phyloP scores from a whole-genome alignment of 129 eudicot genomes.

The Erigeron canadensis region DNA sequence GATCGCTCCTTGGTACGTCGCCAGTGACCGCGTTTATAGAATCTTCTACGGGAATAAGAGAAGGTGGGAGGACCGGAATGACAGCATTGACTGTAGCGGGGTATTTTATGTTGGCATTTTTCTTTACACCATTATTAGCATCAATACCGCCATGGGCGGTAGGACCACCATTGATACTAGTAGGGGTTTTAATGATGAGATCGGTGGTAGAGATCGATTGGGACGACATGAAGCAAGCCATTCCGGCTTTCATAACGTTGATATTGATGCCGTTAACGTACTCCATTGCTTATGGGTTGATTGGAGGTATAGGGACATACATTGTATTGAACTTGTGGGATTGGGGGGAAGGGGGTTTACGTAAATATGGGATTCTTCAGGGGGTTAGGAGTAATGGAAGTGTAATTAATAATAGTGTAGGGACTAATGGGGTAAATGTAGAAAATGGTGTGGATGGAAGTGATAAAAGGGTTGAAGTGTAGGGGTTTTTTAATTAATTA shows the following conservation, averaged over 20 bases:
- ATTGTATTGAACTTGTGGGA: slow-evolving; percentile 70
- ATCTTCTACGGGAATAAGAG: slow-evolving; percentile 89
- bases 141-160: slow-evolving; percentile 99
- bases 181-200: slow-evolving; percentile 92
- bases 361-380: slow-evolving; percentile 48
- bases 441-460: slow-evolving; percentile 26
- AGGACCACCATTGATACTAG: slow-evolving; percentile 86
- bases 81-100: slow-evolving; percentile 86
- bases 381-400: slow-evolving; percentile 30
- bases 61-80: slow-evolving; percentile 87
- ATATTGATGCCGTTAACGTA: slow-evolving; percentile 86
- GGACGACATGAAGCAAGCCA: slow-evolving; percentile 82
- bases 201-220: slow-evolving; percentile 91
- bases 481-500: slow-evolving; percentile 20
- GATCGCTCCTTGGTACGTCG: slow-evolving; percentile 84
- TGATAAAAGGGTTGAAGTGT: slow-evolving; percentile 42
- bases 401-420: slow-evolving; percentile 24
- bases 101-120: slow-evolving; percentile 74
- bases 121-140: slow-evolving; percentile 84
- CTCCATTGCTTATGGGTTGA: slow-evolving; percentile 86
- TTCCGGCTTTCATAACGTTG: slow-evolving; percentile 85
- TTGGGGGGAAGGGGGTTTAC: slow-evolving; percentile 47
- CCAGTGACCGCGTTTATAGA: slow-evolving; percentile 90
- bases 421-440: slow-evolving; percentile 28
- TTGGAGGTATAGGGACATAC: slow-evolving; percentile 88